Evolutionary conservation across 768 basidiomycete species (phyloP), one percentile per base, ranked within the genome.

Genomic region (Leccinellum rugosiceps): DNA sequence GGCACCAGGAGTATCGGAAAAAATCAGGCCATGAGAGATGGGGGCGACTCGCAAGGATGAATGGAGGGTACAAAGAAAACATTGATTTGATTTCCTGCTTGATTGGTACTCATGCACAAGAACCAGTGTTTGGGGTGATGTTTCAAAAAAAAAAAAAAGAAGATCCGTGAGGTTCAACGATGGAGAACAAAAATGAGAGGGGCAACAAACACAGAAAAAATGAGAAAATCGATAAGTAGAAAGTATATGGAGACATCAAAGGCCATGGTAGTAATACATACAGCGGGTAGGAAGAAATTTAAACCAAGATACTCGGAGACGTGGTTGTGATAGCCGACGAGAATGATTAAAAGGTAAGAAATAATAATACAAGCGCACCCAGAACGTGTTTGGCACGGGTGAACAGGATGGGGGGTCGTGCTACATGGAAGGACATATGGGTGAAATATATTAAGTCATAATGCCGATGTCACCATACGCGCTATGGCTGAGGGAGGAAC

Each of bases 401-500:
- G 38, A 38, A 35, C n/a, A 38, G 8, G 35, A 38, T 38, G 35
- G 6, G 34, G 15, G 3, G 47, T 47, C 38, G n/a, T 47, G 3
- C 38, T 53, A 57, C 56, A 62, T 15, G 41, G 15, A 4, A 6
- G 15, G 13, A 30, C 7, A 26, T 2, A 44, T 17, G 45, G 8
- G 38, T 2, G 25, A 7, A 23, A 9, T 2, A 23, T 8, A n/a
- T 68, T 30, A 72, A 6, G 61, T 58, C 57, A 70, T 53, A 44
- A 72, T 61, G 11, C 52, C 64, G 4, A 53, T 56, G 5, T 55
- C 57, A 10, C 52, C 50, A 52, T 65, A 67, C 2, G n/a, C 17
- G 25, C 50, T 23, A 43, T 59, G 57, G 8, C 47, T 58, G 55
- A 54, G 75, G 53, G 63, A 75, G 66, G 68, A 68, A 52, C 47